Percentiles rank a stretch among this genome's conserved stretches.
phyloP scores from a whole-genome alignment of 805 yeast species.

The Ascoidea tarda region DNA sequence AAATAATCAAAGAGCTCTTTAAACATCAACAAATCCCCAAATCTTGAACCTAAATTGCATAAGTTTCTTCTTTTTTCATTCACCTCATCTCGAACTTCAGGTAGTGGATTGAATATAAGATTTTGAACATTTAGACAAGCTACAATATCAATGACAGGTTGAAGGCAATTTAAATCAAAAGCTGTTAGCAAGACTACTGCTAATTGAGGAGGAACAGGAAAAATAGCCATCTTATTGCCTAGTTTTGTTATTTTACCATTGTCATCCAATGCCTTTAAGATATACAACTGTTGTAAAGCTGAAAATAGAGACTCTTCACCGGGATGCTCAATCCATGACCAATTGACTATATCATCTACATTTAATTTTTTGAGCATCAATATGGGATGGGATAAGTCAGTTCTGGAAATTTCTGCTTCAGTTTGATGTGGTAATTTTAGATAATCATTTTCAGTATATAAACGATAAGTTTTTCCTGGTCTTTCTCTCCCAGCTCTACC shows the following conservation, averaged over 20 bases:
- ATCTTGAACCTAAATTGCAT: slow-evolving; percentile 54
- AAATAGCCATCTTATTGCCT: slow-evolving; percentile 77
- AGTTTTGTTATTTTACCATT: slow-evolving; percentile 61
- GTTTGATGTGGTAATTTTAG: slow-evolving; percentile 56
- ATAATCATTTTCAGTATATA: slow-evolving; percentile 67
- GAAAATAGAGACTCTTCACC: slow-evolving; percentile 61
- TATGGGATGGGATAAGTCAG: slow-evolving; percentile 76
- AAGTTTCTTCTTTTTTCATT: slow-evolving; percentile 58
- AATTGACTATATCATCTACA: slow-evolving; percentile 67
- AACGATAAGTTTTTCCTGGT: slow-evolving; percentile 77
- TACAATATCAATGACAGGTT: slow-evolving; percentile 72
- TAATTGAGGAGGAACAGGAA: slow-evolving; percentile 88
- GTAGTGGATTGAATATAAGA: slow-evolving; percentile 62
- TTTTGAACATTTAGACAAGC: slow-evolving; percentile 92
- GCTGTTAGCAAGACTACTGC: slow-evolving; percentile 77
- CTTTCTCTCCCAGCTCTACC: slow-evolving; percentile 99
- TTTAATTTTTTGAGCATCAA: slow-evolving; percentile 73
- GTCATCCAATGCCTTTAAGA: slow-evolving; percentile 68
- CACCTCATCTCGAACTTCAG: slow-evolving; percentile 73
- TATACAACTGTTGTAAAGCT: slow-evolving; percentile 66
- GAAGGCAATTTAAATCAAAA: slow-evolving; percentile 34
- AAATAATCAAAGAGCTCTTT: slow-evolving; percentile 63
- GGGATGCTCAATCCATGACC: slow-evolving; percentile 93
- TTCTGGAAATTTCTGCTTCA: slow-evolving; percentile 84
- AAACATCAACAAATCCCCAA: slow-evolving; percentile 76